A percentile compares a stretch with the other conserved stretches of the same genome.
Conservation (phyloP, 2,329 filamentous ascomycete genomes). For the Colletotrichum incanum region DNA sequence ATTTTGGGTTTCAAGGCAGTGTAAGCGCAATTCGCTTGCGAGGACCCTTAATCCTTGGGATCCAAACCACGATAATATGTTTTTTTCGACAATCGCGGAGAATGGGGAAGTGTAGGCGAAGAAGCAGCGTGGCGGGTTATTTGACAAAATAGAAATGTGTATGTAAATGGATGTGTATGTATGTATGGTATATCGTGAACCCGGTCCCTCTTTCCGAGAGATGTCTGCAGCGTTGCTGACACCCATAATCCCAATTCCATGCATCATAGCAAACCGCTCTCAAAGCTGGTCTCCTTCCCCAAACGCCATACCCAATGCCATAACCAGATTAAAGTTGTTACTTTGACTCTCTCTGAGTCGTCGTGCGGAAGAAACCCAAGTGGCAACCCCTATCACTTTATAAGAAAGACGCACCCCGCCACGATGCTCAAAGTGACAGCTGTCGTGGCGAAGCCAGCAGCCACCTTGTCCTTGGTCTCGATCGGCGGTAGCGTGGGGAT, state of each 20-base stretch:
- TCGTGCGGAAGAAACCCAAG: background rate
- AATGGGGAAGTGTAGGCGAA: background rate
- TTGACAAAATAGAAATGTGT: background rate
- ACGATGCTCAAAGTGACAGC: constrained; percentile 65
- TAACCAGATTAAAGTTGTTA: constrained; percentile 23
- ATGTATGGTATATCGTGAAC: constrained; percentile 35
- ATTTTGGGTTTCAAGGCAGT: background rate
- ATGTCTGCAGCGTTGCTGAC: constrained; percentile 14
- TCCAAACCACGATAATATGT: background rate
- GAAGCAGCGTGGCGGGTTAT: background rate
- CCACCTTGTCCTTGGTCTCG: constrained; percentile 66
- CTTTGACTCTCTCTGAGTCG: background rate
- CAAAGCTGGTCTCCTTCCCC: constrained; percentile 28
- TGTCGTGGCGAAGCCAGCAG: constrained; percentile 70
- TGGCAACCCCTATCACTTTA: constrained; percentile 50
- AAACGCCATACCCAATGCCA: constrained; percentile 22
- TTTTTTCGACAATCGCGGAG: background rate
- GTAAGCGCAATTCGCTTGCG: constrained; percentile 23
- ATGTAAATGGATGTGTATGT: background rate
- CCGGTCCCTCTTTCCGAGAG: constrained; percentile 8
- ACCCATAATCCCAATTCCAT: constrained; percentile 12
- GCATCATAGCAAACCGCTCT: constrained; percentile 32
- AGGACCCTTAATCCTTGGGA: background rate
- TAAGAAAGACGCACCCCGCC: constrained; percentile 65
- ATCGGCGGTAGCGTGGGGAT: constrained; percentile 56